Base-by-base conservation (phyloP, 2,329 filamentous ascomycete genomes). In the Sclerotinia sclerotiorum region DNA sequence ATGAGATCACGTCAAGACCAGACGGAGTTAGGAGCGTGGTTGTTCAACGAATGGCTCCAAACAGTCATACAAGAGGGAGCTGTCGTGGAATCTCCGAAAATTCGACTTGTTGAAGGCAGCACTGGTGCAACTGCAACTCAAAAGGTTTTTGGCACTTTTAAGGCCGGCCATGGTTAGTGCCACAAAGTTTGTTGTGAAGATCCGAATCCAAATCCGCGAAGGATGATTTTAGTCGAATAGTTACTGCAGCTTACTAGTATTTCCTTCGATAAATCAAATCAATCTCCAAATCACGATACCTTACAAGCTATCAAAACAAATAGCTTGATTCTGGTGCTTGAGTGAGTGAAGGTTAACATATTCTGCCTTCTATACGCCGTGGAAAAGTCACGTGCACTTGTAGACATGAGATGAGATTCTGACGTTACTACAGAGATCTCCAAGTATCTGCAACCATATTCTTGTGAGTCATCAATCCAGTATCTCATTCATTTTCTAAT, bases 1-100 rank as follows among this genome's bases (percentile, higher is more conserved):
- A 76, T 74, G 1, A 79, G 77, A 0, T 74, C 79, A 10, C 81
- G 81, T 3, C 77, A 81, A 8, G 67, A 72, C 39, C 39, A 60
- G 21, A 39, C 17, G 1, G 68, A 72, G n/a, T 21, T 72, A 17
- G 64, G 67, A 49, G 58, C 51, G 4, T 70, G 69, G 70, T 56
- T 70, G 29, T 72, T 70, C 32, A 71, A 72, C 49, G 70, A 69
- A 7, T 73, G 64, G n/a, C 57, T 72, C 13, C 29, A 46, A 32
- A 42, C 64, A 10, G 55, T 61, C 11, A 57, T 72, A 48, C 61
- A 58, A 54, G 49, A 70, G 39, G 66, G 65, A 49, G 70, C n/a
- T 27, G 66, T 71, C 39, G 24, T 72, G 13, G 46, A 69, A 11
- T 60, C 67, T 35, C 39, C 71, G 5, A 44, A 60, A 46, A 49